These are phyloP conservation scores for Prunus mira DNA, from an alignment of 306 rosid species.

Conservation along the genomic window DNA sequence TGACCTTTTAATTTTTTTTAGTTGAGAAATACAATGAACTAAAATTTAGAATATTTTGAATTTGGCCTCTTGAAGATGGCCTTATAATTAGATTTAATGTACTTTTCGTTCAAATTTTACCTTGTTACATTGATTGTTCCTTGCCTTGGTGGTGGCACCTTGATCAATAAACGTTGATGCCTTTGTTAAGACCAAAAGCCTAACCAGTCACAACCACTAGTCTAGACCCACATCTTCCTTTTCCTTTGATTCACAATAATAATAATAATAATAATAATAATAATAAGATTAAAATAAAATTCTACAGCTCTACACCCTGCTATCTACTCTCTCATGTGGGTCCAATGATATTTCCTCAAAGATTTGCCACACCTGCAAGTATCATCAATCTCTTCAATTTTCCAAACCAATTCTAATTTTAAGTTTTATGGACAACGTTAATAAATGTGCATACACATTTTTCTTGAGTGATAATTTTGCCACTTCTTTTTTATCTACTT, in stretches of 20 bases:
- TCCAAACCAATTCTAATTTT: neutral
- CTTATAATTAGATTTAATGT: too few relatives aligned
- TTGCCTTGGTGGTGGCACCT: slow-evolving; percentile 1
- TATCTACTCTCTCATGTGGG: neutral
- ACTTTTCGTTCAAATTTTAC: neutral
- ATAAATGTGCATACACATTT: neutral
- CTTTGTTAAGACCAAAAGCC: slow-evolving; percentile 15
- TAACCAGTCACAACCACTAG: neutral
- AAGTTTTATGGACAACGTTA: neutral
- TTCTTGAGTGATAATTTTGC: too few relatives aligned
- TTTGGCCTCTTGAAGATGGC: too few relatives aligned
- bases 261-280: neutral
- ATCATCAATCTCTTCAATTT: neutral
- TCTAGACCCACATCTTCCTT: neutral
- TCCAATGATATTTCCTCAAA: slow-evolving; percentile 8
- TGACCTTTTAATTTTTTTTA: too few relatives aligned
- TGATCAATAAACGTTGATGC: neutral
- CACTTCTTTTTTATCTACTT: too few relatives aligned
- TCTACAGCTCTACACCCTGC: neutral
- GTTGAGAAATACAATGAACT: too few relatives aligned
- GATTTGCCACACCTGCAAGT: neutral
- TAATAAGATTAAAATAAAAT: neutral
- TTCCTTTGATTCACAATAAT: neutral
- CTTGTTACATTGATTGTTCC: neutral
- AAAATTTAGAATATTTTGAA: too few relatives aligned